Evolutionary conservation across 1,284 basidiomycete species (phyloP).

Genomic region (Lentinula novae-zelandiae): DNA sequence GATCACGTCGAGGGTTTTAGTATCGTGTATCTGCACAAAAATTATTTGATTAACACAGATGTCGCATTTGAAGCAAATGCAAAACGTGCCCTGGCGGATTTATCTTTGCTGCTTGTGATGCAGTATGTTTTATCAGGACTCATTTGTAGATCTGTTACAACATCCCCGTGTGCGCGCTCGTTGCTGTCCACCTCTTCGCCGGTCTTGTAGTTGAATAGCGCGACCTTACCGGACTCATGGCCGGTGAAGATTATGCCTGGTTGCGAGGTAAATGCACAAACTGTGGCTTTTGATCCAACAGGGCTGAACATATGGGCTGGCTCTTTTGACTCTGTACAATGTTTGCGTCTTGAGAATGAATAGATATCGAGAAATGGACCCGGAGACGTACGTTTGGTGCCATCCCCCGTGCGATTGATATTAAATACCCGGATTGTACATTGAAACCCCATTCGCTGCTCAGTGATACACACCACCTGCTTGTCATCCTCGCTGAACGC

Average conservation of each 20-base stretch:
- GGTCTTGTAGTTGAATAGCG: slow-evolving; percentile 83
- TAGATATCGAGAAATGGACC: background rate
- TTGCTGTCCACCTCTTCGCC: slow-evolving; percentile 83
- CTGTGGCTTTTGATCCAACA: slow-evolving; percentile 92
- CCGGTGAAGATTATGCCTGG: slow-evolving; percentile 85
- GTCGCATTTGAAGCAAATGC: background rate
- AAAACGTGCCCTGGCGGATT: slow-evolving; percentile 75
- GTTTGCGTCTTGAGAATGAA: slow-evolving; percentile 8
- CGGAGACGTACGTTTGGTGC: slow-evolving; percentile 61
- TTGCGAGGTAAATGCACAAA: slow-evolving; percentile 86
- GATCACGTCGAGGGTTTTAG: slow-evolving; percentile 84
- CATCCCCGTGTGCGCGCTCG: slow-evolving; percentile 82
- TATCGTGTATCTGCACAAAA: slow-evolving; percentile 75
- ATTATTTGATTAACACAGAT: background rate
- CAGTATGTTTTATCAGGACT: slow-evolving; percentile 92
- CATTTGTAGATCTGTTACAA: slow-evolving; percentile 92
- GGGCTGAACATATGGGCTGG: slow-evolving; percentile 82
- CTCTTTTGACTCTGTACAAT: slow-evolving; percentile 63
- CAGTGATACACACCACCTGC: slow-evolving; percentile 89
- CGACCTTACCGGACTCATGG: slow-evolving; percentile 95
- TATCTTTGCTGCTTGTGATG: slow-evolving; percentile 96
- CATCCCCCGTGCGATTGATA: slow-evolving; percentile 80
- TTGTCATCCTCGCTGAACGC: slow-evolving; percentile 87
- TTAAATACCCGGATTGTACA: slow-evolving; percentile 87
- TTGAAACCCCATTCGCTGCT: slow-evolving; percentile 93